Conservation (phyloP, 805 yeast genomes). For the Kuraishia capsulata region DNA sequence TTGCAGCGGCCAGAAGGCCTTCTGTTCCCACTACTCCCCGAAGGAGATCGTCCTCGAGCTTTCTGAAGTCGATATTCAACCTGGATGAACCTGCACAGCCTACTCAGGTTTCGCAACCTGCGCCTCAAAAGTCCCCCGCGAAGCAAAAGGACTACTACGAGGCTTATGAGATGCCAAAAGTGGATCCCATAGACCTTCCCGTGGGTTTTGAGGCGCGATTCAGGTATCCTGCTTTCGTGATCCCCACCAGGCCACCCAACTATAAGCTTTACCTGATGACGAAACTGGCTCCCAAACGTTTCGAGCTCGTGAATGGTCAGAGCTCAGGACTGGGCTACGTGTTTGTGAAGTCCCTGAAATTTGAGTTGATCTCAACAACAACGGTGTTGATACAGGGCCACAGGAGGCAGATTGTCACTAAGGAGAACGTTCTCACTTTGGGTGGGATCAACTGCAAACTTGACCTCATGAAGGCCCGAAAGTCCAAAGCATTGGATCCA, state of each 20-base stretch:
- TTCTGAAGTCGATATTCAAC: background rate
- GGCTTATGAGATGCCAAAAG: constrained; percentile 9
- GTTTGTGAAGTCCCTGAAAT: constrained; percentile 29
- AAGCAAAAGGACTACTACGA: constrained; percentile 7
- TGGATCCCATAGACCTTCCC: constrained; percentile 26
- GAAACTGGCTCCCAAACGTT: constrained; percentile 11
- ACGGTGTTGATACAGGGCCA: constrained; percentile 16
- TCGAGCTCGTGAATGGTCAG: constrained; percentile 26
- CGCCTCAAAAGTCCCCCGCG: constrained; percentile 5
- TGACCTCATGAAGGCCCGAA: constrained; percentile 27
- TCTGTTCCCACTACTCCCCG: constrained; percentile 3
- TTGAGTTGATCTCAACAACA: constrained; percentile 21
- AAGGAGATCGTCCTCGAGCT: background rate
- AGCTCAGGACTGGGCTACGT: constrained; percentile 38
- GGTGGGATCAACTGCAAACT: constrained; percentile 18
- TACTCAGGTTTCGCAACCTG: constrained; percentile 1
- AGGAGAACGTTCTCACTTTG: constrained; percentile 12
- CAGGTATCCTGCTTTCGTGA: constrained; percentile 34
- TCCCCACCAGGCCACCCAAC: constrained; percentile 28
- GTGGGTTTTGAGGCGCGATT: constrained; percentile 39
- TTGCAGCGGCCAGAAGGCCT: constrained; percentile 9
- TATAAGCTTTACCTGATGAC: constrained; percentile 15
- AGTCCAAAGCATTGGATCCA: constrained; percentile 11
- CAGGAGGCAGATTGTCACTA: constrained; percentile 6
- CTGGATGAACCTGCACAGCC: background rate